Conservation (phyloP, 129 eudicot genomes). For the Artemisia tridentata region DNA sequence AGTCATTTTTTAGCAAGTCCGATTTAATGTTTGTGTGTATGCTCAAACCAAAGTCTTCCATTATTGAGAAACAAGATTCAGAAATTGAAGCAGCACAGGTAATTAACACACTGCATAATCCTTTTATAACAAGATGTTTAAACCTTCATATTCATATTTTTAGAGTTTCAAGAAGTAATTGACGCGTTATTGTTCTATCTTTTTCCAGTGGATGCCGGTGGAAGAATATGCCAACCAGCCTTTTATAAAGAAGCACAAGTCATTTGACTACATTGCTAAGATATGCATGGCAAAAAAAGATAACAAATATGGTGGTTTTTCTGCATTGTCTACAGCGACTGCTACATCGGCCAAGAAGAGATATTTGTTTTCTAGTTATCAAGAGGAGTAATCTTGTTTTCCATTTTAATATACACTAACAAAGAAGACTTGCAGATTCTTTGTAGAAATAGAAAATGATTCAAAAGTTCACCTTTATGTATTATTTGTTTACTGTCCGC, state of each 20-base stretch:
- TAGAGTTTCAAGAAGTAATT: neutral
- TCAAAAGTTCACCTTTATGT: neutral
- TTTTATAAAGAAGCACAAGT: slow-evolving; percentile 33
- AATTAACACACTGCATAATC: neutral
- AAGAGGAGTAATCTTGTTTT: slow-evolving; percentile 10
- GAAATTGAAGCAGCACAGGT: slow-evolving; percentile 46
- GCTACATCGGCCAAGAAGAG: slow-evolving; percentile 37
- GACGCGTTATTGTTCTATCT: neutral
- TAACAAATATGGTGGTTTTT: slow-evolving; percentile 47
- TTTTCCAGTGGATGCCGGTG: slow-evolving; percentile 53
- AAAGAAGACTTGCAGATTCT: neutral
- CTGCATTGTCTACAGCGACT: slow-evolving; percentile 38
- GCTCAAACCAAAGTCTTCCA: slow-evolving; percentile 37
- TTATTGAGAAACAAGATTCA: slow-evolving; percentile 38
- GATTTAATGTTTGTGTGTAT: slow-evolving; percentile 52
- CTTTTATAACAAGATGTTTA: too few relatives aligned
- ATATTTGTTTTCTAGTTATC: slow-evolving; percentile 34
- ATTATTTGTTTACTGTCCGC: too few relatives aligned
- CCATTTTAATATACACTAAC: neutral
- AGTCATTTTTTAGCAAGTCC: slow-evolving; percentile 41
- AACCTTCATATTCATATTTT: too few relatives aligned
- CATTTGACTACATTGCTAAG: slow-evolving; percentile 38
- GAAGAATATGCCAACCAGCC: slow-evolving; percentile 60
- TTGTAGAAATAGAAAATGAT: neutral
- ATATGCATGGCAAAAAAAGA: slow-evolving; percentile 50